Percentiles rank a stretch among this genome's conserved stretches.
Evolutionary conservation across 192 early-diverging fungal genomes (phyloP).

Genomic region (Coemansia sp.): DNA sequence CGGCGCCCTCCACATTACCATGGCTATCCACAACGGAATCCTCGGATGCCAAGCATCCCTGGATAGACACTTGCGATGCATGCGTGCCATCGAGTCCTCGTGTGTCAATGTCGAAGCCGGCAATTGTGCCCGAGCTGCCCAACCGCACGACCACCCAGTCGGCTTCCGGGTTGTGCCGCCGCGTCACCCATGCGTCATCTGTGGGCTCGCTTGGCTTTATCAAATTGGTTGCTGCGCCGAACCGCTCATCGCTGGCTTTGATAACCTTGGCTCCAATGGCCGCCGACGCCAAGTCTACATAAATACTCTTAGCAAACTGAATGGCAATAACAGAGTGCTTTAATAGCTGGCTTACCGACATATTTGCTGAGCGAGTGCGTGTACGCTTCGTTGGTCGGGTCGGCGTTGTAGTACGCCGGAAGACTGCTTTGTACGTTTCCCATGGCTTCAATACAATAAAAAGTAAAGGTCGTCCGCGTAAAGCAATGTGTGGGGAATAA

Average conservation of each 20-base stretch:
- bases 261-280: conserved; percentile 69
- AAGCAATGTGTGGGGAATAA: no score
- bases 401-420: conserved; percentile 53
- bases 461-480: no score
- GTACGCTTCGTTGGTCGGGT: conserved; percentile 47
- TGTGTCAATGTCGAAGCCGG: conserved; percentile 87
- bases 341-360: conserved; percentile 11
- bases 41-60: conserved; percentile 57
- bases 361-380: conserved; percentile 43
- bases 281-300: conserved; percentile 63
- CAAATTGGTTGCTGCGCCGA: conserved; percentile 75
- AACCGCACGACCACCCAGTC: conserved; percentile 88
- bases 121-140: conserved; percentile 75
- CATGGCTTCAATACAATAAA: conserved; percentile 19
- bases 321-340: no score
- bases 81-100: conserved; percentile 88
- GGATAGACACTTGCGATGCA: conserved; percentile 74
- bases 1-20: conserved; percentile 48
- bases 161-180: conserved; percentile 77
- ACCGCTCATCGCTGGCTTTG: conserved; percentile 83
- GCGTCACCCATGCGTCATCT: conserved; percentile 87
- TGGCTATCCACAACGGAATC: conserved; percentile 20
- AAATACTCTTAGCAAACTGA: background rate
- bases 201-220: conserved; percentile 50
- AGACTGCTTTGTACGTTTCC: conserved; percentile 53